Conservation (phyloP, 2,329 filamentous ascomycete genomes). For the Pseudogymnoascus sp. region DNA sequence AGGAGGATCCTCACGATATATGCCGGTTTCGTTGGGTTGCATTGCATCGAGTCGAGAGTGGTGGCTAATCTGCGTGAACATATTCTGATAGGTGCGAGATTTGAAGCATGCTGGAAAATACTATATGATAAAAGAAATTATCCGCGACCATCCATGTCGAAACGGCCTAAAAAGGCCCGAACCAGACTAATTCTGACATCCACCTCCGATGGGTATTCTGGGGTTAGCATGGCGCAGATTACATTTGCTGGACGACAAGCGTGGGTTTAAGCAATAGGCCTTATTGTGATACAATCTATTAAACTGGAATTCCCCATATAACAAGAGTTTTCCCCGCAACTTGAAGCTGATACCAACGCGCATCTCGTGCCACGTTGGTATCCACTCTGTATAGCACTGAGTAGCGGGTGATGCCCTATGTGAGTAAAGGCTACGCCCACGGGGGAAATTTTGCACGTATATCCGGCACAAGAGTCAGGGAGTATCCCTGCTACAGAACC, state of each 20-base stretch:
- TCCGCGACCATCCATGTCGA: background rate
- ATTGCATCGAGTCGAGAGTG: background rate
- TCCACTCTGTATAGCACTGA: background rate
- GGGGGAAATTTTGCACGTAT: background rate
- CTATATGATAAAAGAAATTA: background rate
- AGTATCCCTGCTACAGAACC: background rate
- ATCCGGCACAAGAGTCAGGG: background rate
- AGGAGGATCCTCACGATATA: background rate
- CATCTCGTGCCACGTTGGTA: slow-evolving; percentile 1
- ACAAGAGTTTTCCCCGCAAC: slow-evolving; percentile 7
- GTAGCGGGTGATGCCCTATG: background rate
- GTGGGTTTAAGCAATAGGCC: background rate
- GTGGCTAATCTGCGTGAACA: background rate
- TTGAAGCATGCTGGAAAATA: background rate
- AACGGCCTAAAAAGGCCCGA: background rate
- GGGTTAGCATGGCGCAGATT: background rate
- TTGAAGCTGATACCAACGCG: background rate
- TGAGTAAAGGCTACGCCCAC: background rate
- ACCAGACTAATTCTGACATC: background rate
- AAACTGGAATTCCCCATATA: background rate
- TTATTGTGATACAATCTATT: background rate
- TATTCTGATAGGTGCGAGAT: background rate
- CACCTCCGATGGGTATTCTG: background rate
- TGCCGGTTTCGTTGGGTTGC: slow-evolving; percentile 1
- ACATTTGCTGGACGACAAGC: background rate